Evolutionary conservation across 1,139 yeast species (phyloP).

Genomic region (Petasospora rhodanensis): DNA sequence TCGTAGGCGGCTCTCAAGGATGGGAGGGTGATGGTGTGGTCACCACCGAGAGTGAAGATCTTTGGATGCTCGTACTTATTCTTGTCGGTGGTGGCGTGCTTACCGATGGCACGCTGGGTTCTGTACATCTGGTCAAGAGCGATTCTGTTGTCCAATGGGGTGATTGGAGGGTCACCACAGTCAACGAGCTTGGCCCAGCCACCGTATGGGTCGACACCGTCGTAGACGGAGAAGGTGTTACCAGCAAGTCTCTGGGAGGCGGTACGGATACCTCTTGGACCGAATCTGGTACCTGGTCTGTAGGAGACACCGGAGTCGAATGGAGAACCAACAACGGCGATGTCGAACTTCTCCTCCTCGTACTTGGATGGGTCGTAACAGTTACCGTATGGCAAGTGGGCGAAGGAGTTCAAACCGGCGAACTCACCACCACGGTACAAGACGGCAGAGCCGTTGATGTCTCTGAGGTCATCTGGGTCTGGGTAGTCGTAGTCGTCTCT

Average conservation of each 20-base stretch:
- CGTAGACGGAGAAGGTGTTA: constrained; percentile 30
- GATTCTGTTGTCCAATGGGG: constrained; percentile 54
- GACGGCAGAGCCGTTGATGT: constrained; percentile 33
- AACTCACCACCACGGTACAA: constrained; percentile 37
- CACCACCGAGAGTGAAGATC: constrained; percentile 54
- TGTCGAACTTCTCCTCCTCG: constrained; percentile 33
- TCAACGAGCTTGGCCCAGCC: constrained; percentile 53
- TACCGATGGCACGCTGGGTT: constrained; percentile 46
- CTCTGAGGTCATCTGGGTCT: constrained; percentile 35
- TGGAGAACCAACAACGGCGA: constrained; percentile 53
- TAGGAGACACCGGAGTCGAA: constrained; percentile 58
- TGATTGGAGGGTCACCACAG: constrained; percentile 57
- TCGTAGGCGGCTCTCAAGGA: constrained; percentile 49
- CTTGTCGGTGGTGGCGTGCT: constrained; percentile 29
- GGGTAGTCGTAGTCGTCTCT: constrained; percentile 33
- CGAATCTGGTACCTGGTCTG: constrained; percentile 62
- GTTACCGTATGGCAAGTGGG: constrained; percentile 44
- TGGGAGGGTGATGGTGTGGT: constrained; percentile 53
- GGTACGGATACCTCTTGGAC: constrained; percentile 53
- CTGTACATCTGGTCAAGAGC: constrained; percentile 55
- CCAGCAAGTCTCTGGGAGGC: constrained; percentile 55
- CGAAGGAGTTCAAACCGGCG: constrained; percentile 48
- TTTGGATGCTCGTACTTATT: constrained; percentile 31
- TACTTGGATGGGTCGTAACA: constrained; percentile 36
- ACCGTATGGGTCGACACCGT: constrained; percentile 47